Evolutionary conservation across 352 stramenopile genomes (phyloP), one percentile per base, ranked within the genome.

Genomic region (Globisporangium nagaii): DNA sequence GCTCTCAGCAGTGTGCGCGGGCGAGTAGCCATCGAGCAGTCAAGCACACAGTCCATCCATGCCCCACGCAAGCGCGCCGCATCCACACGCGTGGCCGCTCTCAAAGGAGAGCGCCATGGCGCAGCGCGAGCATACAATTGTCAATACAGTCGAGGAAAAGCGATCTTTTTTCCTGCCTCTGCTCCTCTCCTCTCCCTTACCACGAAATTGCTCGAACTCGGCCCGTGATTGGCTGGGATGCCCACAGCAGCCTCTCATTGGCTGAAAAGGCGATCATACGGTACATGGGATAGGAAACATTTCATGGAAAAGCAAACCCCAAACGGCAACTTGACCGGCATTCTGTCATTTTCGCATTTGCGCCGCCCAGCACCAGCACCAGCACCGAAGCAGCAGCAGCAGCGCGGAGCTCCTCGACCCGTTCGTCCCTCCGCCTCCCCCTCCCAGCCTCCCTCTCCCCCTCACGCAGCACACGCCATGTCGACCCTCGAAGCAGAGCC

Each of bases 341-440:
- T 40, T 39, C 35, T 28, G 22, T 34, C 50, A 60, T 47, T 60
- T 53, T 43, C 53, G 25, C 53, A 60, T 51, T 53, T 47, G 42
- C 42, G 25, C 27, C 42, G 27, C 25, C 19, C 42, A 48, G 25
- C 22, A 25, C n/a, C 24, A 32, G 42, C 25, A n/a, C 17, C 8
- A 17, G 37, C n/a, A n/a, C n/a, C n/a, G n/a, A n/a, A n/a, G n/a
- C n/a, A n/a, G n/a, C n/a, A n/a, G n/a, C n/a, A n/a, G n/a, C n/a
- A n/a, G n/a, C n/a, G n/a, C n/a, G n/a, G n/a, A n/a, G n/a, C n/a
- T n/a, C n/a, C n/a, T n/a, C n/a, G n/a, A n/a, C n/a, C n/a, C n/a
- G n/a, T n/a, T n/a, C n/a, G n/a, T n/a, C n/a, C n/a, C n/a, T n/a
- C n/a, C n/a, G n/a, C n/a, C n/a, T n/a, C n/a, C n/a, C n/a, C n/a